Evolutionary conservation across 495 filamentous ascomycete genomes (phyloP), one percentile per base, ranked within the genome.

Genomic region (Niebla homalea): DNA sequence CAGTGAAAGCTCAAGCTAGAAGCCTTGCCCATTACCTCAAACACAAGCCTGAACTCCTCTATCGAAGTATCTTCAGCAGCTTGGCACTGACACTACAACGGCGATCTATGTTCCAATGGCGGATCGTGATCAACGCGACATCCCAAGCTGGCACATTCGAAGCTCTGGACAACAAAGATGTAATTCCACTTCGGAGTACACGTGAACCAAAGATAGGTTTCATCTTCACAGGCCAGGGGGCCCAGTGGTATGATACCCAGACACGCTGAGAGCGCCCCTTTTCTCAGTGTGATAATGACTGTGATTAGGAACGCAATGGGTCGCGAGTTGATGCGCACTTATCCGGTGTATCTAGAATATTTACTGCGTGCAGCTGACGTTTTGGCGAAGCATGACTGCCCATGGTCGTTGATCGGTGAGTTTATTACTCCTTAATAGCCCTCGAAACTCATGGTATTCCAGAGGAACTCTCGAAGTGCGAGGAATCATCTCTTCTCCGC

Each of bases 201-300:
- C n/a, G n/a, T 19, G 46, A 49, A 23, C 29, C 41, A 20, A 43
- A 44, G 4, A 43, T 48, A 7, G 29, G n/a, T 37, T 50, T 36
- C 19, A n/a, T 68, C 8, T 70, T 70, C 40, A 84, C 79, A 15
- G 81, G 82, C 4, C 82, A 86, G 54, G 82, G 82, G 15, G 80
- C 80, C 0, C 81, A 85, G 54, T 84, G 78, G 75, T 62, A 72
- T 8, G 62, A 62, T 50, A n/a, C 21, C 3, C 49, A 49, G 10
- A 55, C 59, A 5, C 44, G 56, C 0, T 53, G 41, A 15, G 64
- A 62, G 1, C 65, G 64, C 42, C 65, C 63, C 48, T 67, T n/a
- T 65, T 15, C 59, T 54, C n/a, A 61, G 64, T 40, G 65, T 67
- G 63, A 16, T 21, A 25, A 21, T 16, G 40, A 43, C 18, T 23